These are phyloP conservation scores for Clohesyomyces aquaticus DNA, from an alignment of 495 filamentous ascomycete genomes.

Conservation along the genomic window DNA sequence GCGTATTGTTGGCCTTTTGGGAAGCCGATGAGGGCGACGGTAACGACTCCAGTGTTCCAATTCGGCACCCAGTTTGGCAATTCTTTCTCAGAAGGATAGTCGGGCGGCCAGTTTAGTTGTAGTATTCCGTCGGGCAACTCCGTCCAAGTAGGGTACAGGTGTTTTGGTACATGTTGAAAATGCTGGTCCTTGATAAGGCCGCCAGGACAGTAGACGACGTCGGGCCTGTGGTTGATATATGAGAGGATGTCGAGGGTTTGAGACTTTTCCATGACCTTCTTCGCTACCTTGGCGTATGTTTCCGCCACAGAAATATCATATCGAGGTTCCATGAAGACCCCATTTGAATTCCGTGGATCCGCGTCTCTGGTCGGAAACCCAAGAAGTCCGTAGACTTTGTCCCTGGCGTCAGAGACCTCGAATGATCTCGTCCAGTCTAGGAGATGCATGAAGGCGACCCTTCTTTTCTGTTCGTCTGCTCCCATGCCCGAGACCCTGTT, in stretches of 20 bases:
- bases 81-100: background rate
- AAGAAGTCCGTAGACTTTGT: slow-evolving; percentile 36
- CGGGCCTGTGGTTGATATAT: background rate
- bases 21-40: slow-evolving; percentile 20
- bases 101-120: background rate
- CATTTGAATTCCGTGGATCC: slow-evolving; percentile 6
- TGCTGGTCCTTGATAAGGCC: background rate
- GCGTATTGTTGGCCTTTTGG: background rate
- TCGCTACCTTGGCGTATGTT: slow-evolving; percentile 17
- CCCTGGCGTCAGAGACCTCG: slow-evolving; percentile 31
- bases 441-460: slow-evolving; percentile 29
- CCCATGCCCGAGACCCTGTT: slow-evolving; percentile 9
- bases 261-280: background rate
- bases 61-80: slow-evolving; percentile 33
- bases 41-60: slow-evolving; percentile 15
- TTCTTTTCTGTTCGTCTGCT: background rate
- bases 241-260: slow-evolving; percentile 13
- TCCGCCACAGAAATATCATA: slow-evolving; percentile 15
- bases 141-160: background rate
- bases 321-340: slow-evolving; percentile 21
- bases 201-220: background rate
- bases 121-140: background rate
- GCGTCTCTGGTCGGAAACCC: slow-evolving; percentile 32
- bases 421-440: slow-evolving; percentile 28
- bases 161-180: background rate